phyloP scores from a whole-genome alignment of 139 green algal genomes.

The Haematococcus sp. region DNA sequence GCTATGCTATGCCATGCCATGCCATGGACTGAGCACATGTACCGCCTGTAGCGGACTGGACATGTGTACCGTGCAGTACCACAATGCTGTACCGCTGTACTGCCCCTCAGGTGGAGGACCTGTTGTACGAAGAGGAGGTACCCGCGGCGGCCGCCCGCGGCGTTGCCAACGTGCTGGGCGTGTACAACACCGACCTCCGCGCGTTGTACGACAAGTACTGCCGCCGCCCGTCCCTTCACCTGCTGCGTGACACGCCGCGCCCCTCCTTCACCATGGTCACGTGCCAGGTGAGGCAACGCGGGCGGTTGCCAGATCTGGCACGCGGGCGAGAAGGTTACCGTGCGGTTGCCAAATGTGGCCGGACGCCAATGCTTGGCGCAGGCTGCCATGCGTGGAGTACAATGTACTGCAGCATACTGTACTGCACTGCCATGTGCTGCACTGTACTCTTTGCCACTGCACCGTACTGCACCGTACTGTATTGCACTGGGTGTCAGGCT shows the following conservation, averaged over 20 bases:
- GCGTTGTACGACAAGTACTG: constrained; percentile 66
- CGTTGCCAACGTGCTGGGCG: constrained; percentile 48
- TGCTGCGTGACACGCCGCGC: background rate
- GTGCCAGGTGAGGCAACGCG: background rate
- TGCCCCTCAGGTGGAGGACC: constrained; percentile 47
- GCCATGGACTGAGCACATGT: background rate
- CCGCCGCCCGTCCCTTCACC: constrained; percentile 16
- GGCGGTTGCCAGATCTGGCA: no score
- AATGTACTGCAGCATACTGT: no score
- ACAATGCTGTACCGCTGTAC: background rate
- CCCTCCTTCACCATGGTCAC: constrained; percentile 25
- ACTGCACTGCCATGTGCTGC: no score
- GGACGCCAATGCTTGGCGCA: no score
- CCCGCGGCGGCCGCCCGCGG: constrained; percentile 16
- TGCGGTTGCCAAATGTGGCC: no score
- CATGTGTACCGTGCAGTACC: constrained; percentile 1
- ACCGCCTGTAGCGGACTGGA: background rate
- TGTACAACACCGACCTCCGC: constrained; percentile 62
- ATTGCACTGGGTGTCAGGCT: no score
- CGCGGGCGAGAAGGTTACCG: no score
- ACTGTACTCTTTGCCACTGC: no score
- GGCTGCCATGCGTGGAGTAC: no score
- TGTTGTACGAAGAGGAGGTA: constrained; percentile 43
- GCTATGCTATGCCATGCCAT: no score
- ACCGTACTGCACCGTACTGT: no score